These are phyloP conservation scores for Penicillium sp. DNA, from an alignment of 2,329 filamentous ascomycete genomes.

Conservation along the genomic window DNA sequence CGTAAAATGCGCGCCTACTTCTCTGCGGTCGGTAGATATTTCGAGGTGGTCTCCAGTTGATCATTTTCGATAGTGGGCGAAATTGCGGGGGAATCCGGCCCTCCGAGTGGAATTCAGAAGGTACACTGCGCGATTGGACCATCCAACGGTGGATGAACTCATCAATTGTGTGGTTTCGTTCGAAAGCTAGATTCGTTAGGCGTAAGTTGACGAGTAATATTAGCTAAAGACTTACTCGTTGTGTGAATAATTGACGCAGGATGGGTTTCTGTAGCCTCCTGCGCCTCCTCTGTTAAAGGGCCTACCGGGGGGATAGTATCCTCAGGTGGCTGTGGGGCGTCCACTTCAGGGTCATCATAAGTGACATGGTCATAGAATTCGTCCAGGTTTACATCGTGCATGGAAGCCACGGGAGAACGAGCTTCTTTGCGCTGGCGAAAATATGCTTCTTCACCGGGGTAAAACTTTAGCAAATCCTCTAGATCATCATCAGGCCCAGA, in stretches of 20 bases:
- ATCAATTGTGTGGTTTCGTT: conserved; percentile 44
- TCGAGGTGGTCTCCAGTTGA: conserved; percentile 36
- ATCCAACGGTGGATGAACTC: conserved; percentile 46
- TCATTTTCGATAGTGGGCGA: conserved; percentile 33
- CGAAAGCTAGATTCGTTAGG: conserved; percentile 31
- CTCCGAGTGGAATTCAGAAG: not conserved
- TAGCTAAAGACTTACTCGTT: conserved; percentile 25
- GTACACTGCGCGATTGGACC: conserved; percentile 19
- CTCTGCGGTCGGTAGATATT: conserved; percentile 33
- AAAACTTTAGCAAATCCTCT: conserved; percentile 36
- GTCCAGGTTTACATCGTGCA: conserved; percentile 29
- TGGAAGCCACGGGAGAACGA: conserved; percentile 8
- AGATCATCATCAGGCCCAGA: conserved; percentile 27
- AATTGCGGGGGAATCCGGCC: conserved; percentile 19
- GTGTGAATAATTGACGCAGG: conserved; percentile 29
- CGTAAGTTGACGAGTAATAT: not conserved
- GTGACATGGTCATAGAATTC: conserved; percentile 30
- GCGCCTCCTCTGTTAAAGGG: conserved; percentile 8
- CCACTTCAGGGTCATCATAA: conserved; percentile 17
- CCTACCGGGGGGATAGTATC: not conserved
- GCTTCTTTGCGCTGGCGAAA: conserved; percentile 15
- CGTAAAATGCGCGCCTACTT: conserved; percentile 31
- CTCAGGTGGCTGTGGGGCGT: conserved; percentile 4
- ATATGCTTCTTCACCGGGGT: conserved; percentile 28
- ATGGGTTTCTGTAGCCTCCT: conserved; percentile 16